A percentile compares a stretch with the other conserved stretches of the same genome.
Evolutionary conservation across 140 eudicot genomes (phyloP).

Genomic region (Oenanthe javanica): DNA sequence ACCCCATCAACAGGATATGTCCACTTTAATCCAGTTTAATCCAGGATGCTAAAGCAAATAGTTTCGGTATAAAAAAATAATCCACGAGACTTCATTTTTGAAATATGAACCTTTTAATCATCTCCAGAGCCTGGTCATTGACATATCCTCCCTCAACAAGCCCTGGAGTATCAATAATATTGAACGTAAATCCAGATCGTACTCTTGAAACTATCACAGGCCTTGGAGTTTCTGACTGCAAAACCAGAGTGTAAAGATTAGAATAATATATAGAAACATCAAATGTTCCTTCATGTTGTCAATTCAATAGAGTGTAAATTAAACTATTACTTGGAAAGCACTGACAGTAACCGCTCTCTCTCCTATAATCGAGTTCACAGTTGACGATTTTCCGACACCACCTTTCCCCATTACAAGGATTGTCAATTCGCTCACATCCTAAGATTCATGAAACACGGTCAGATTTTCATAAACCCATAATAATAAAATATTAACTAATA

Average conservation of each 20-base stretch:
- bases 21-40: conserved; percentile 13
- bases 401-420: conserved; percentile 98
- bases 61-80: background rate
- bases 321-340: conserved; percentile 72
- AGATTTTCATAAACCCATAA: background rate
- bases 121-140: conserved; percentile 65
- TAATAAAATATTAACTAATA: background rate
- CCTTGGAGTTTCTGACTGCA: conserved; percentile 85
- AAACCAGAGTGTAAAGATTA: conserved; percentile 7
- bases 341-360: conserved; percentile 87
- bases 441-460: background rate
- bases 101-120: conserved; percentile 60
- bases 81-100: background rate
- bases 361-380: conserved; percentile 80
- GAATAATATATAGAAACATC: background rate
- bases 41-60: background rate
- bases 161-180: conserved; percentile 95
- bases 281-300: background rate
- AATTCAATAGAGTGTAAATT: too few relatives aligned
- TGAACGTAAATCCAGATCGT: conserved; percentile 78
- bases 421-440: conserved; percentile 75
- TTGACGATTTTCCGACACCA: conserved; percentile 96
- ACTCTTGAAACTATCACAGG: conserved; percentile 92
- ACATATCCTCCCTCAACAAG: conserved; percentile 95
- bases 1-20: conserved; percentile 14